Evolutionary conservation across 176 grass and related monocot species (phyloP), one percentile per base, ranked within the genome.

Genomic region (Musa beccarii): DNA sequence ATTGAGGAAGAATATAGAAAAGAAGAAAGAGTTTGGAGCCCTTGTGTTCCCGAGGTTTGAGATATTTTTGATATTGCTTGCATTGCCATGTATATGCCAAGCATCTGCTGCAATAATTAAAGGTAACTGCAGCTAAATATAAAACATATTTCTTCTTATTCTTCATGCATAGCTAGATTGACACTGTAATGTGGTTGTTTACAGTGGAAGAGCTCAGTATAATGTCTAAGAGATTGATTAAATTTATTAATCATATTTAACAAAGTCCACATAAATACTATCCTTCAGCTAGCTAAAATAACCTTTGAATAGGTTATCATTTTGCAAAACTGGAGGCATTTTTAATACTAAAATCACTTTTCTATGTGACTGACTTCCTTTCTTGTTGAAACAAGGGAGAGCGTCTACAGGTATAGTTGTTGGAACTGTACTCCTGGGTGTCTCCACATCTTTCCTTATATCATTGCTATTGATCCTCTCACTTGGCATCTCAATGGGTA

Each of bases 1-100:
- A 69, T 8, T 89, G 43, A 73, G 86, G 25, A 89, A 72, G 24
- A 34, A 71, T 52, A 54, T 59, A 1, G 81, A 84, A 64, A 82
- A 65, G 3, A 53, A 25, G 10, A 77, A 56, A 21, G 68, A 80
- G 26, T 78, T 81, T 53, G 94, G 86, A 1, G 80, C 86, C 0
- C 84, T 98, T 63, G 75, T 85, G 11, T 69, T 98, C 65, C 88
- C 88, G 2, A 93, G 94, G 86, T 80, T 93, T 25, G 94, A 98
- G 84, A 80, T 98, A 21, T 91, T 91, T 76, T 66, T 98, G 34
- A 74, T 75, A 7, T 24, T 89, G 52, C 90, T 98, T 20, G 88
- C 90, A 17, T 10, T 86, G 74, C 94, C 94, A 15, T 98, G 94
- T 23, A 34, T 89, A 22, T 82, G 90, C 13, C 90, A 93, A 56